Base-by-base conservation (phyloP, 805 yeast species). In the Pichia kluyveri region DNA sequence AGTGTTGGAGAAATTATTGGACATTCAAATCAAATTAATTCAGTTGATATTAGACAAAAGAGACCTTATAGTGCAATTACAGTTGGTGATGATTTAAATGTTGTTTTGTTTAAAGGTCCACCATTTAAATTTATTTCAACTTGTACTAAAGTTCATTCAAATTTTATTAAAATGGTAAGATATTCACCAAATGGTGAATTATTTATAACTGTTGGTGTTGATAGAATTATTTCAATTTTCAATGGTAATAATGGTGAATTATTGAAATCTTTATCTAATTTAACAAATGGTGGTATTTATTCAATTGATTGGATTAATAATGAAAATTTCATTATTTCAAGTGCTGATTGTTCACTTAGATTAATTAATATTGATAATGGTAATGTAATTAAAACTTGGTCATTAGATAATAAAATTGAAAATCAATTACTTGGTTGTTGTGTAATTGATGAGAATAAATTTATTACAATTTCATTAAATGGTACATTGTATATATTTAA, bases 1-100 rank as follows among this genome's bases (percentile, higher is more conserved):
- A 80, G 96, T n/a, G 81, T 93, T 41, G 99, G 99, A 47, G 98
- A 93, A 61, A 83, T 91, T 57, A 81, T 89, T 43, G 99, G 99
- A 26, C 99, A 93, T 62, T 76, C 91, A 17, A 82, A 87, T 27
- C 79, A 77, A 42, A 79, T 91, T 60, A 88, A 86, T 60, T 87
- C 93, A 0, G 96, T 89, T 19, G 79, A 84, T 49, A 83, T 91
- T 54, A 83, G 84, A 60, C 88, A 90, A 19, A 78, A 76, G 53
- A 79, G 99, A 65, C 99, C 99, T 10, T 87, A 85, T 69, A 73
- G 96, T 49, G 96, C 96, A 0, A 95, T 85, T 7, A 89, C 98
- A 3, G 97, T 84, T 9, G 79, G 95, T 38, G 96, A 90, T 60
- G 98, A 93, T 62, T 80, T 82, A 46, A 83, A 86, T 1, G 66